Evolutionary conservation across 805 yeast genomes (phyloP), one percentile per base, ranked within the genome.

Genomic region (Lipomyces sp.): DNA sequence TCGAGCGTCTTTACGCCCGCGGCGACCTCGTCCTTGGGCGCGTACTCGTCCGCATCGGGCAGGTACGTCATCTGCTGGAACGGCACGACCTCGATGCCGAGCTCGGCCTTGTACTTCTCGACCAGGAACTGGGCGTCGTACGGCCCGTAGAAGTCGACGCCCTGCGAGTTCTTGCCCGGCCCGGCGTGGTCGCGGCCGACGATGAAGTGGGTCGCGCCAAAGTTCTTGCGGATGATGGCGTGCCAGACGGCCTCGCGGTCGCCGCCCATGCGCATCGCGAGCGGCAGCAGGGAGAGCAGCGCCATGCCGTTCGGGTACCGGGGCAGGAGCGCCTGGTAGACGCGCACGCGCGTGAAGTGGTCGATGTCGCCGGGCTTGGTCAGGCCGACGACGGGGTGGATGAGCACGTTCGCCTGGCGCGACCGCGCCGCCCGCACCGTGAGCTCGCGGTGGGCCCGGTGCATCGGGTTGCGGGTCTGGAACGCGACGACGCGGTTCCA

Each of bases 211-310:
- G 96, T 85, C 49, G 95, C 96, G 66, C 98, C 98, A 67, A 83
- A 89, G 74, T 90, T 90, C 76, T 88, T 87, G 72, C 98, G 85
- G 68, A 90, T 90, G 64, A 91, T 84, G 16, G 97, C 96, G 68
- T 90, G 98, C 97, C 97, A 91, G 39, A 90, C 86, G 21, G 98
- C 98, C 73, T 90, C 98, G 69, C 95, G 82, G 70, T 91, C 97
- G 70, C 98, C 98, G 49, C 93, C 97, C 98, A 90, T 90, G 77
- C 98, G 83, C 98, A 90, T 90, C 35, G 98, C 98, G 65, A 90
- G 76, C 11, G 98, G 98, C 62, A 90, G 76, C 58, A 90, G 74
- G 7, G 96, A 83, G 56, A 90, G 74, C 59, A 86, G 81, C 14
- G 97, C 97, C 80, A 90, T 84, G 47, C 96, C 96, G 58, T 83